Evolutionary conservation across 2,329 filamentous ascomycete genomes (phyloP).

Genomic region (Aspergillus aculeatinus): DNA sequence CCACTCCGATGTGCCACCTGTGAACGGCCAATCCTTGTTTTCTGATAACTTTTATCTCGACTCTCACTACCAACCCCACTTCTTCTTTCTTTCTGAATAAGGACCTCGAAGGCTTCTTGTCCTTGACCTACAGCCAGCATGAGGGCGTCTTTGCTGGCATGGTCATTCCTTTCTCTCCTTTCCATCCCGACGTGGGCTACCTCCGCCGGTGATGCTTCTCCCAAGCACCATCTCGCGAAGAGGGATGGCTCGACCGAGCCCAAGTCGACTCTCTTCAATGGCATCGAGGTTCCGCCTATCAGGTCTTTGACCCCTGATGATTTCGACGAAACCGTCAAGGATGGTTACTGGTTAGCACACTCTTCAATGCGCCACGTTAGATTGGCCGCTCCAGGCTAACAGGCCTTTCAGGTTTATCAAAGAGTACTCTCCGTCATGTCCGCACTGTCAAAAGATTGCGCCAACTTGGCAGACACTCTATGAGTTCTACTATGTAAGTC

Average conservation of each 20-base stretch:
- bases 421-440: constrained; percentile 54
- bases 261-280: constrained; percentile 51
- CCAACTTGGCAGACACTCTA: constrained; percentile 89
- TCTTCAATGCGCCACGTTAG: neutral
- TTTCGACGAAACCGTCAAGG: constrained; percentile 50
- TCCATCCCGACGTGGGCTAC: constrained; percentile 35
- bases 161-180: constrained; percentile 40
- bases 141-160: constrained; percentile 39
- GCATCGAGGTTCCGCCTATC: constrained; percentile 51
- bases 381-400: constrained; percentile 17
- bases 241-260: constrained; percentile 24
- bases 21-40: constrained; percentile 18
- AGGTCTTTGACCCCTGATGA: constrained; percentile 49
- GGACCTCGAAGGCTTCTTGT: constrained; percentile 13
- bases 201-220: constrained; percentile 22
- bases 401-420: constrained; percentile 49
- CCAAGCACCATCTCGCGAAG: constrained; percentile 27
- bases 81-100: constrained; percentile 13
- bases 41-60: constrained; percentile 16
- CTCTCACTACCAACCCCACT: constrained; percentile 13
- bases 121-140: constrained; percentile 31
- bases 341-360: constrained; percentile 52
- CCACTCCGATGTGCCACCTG: constrained; percentile 31
- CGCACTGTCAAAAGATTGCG: constrained; percentile 75
- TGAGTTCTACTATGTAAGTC: constrained; percentile 75